Evolutionary conservation across 1,284 basidiomycete genomes (phyloP), one percentile per base, ranked within the genome.

Genomic region (Ganoderma boninense): DNA sequence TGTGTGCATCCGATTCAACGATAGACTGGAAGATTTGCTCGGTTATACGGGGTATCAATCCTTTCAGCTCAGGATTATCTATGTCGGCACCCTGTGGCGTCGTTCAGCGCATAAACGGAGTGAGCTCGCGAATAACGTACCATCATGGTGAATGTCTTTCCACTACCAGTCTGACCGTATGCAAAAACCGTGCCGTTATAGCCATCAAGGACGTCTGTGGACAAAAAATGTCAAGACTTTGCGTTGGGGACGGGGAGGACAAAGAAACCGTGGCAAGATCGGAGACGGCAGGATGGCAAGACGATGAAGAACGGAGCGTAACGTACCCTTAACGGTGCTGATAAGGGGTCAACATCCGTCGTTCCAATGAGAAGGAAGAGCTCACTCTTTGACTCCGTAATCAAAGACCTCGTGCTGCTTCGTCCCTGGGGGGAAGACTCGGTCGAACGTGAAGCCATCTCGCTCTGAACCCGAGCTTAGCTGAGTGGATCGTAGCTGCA

Each of bases 1-100:
- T 86, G 80, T 96, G 95, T 54, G 95, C 90, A 77, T 99, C 97
- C 68, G 97, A 98, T 76, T 95, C 91, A 74, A 98, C 92, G 81
- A 99, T 99, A 67, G 96, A 97, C 73, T 97, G 94, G 81, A 99
- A 99, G 81, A 99, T 99, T 82, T 99, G 97, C 81, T 99, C 97
- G 4, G 97, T 98, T 78, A 99, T 99, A 69, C 98, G 94, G 67
- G 98, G 98, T 76, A 99, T 99, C 73, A 99, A 95, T 81, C 98
- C 98, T 83, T 95, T 97, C 74, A 97, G 84, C 57, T 97, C 93
- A 23, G 90, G 87, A 68, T 94, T 93, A 83, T 99, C 97, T 83
- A 99, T 99, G 81, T 99, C 97, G 64, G 97, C 94, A 62, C 98
- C 98, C 97, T 98, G 69, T 66, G 67, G 63, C 54, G 62, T 71